Base-by-base conservation (phyloP, 306 rosid species). In the Carpinus fangiana region DNA sequence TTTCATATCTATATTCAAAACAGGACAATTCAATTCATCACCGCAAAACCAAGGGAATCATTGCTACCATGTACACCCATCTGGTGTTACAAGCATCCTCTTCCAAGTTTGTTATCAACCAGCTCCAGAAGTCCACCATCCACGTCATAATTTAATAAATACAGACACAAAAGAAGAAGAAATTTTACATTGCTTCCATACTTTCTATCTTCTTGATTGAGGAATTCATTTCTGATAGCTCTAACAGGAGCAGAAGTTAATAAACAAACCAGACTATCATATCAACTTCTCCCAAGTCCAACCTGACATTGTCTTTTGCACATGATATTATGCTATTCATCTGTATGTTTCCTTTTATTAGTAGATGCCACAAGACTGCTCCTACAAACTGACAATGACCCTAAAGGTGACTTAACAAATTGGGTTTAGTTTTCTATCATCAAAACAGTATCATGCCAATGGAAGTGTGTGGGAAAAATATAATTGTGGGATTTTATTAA, bases 401-500 rank as follows among this genome's bases (percentile, higher is more conserved):
- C 38, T 28, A 28, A 23, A 14, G 72, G 72, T 18, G 31, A 67
- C 72, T 67, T 12, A n/a, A 67, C 26, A 67, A 41, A 41, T 67
- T 38, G 51, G 72, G 26, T 23, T 23, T 67, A 67, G 28, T n/a
- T 17, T 34, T 18, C 7, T 7, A 67, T 41, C 51, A 36, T 23
- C 72, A 64, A 41, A 38, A 14, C 70, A 64, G 70, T 47, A 64
- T 17, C 47, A 64, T 64, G 45, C 14, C n/a, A 41, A 67, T 18
- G 26, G 3, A 67, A 67, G 72, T 9, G 70, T 36, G 72, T 4
- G 31, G 51, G 14, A 64, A 78, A 70, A 68, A 77, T 73, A 41
- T 59, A 80, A 76, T 70, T 74, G 73, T 36, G 53, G 59, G 47
- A 81, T 81, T 83, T 75, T 74, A 80, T 79, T 78, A 74, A 73